A percentile compares a stretch with the other conserved stretches of the same genome.
phyloP scores from a whole-genome alignment of 2,329 filamentous ascomycete species.

The Cadophora malorum region DNA sequence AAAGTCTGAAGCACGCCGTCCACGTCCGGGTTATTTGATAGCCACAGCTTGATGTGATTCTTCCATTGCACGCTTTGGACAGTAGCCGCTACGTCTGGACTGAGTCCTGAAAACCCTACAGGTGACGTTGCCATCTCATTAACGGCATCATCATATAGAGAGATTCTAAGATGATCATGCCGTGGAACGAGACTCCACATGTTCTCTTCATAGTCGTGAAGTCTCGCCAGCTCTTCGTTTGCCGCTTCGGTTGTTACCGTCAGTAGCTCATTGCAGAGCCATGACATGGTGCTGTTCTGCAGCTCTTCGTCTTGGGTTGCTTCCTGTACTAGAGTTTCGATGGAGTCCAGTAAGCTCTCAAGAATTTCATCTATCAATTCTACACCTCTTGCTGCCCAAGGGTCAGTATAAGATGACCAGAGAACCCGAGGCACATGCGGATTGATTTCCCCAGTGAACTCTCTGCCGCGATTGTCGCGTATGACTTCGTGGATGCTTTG shows the following conservation, averaged over 20 bases:
- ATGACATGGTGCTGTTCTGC: neutral
- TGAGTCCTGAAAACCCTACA: neutral
- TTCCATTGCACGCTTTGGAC: neutral
- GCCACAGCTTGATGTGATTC: conserved; percentile 14
- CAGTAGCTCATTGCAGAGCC: neutral
- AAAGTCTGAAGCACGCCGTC: conserved; percentile 24
- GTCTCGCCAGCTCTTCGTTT: neutral
- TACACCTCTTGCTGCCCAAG: neutral
- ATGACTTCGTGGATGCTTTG: conserved; percentile 7
- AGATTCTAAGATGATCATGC: neutral
- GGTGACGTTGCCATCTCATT: neutral
- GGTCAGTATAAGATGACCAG: neutral
- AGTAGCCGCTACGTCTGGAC: neutral
- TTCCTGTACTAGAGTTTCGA: neutral
- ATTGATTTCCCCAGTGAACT: conserved; percentile 25
- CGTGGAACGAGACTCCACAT: conserved; percentile 11
- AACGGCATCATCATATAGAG: neutral
- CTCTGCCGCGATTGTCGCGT: conserved; percentile 21
- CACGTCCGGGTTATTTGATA: conserved; percentile 15
- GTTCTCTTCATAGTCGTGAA: neutral
- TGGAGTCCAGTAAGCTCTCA: neutral
- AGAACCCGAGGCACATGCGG: conserved; percentile 18
- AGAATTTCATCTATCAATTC: neutral
- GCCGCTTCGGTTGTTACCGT: neutral
- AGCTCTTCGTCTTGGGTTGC: conserved; percentile 14